A percentile compares a stretch with the other conserved stretches of the same genome.
Conservation (phyloP, 2,329 filamentous ascomycete species). For the Talaromyces albobiverticillius region DNA sequence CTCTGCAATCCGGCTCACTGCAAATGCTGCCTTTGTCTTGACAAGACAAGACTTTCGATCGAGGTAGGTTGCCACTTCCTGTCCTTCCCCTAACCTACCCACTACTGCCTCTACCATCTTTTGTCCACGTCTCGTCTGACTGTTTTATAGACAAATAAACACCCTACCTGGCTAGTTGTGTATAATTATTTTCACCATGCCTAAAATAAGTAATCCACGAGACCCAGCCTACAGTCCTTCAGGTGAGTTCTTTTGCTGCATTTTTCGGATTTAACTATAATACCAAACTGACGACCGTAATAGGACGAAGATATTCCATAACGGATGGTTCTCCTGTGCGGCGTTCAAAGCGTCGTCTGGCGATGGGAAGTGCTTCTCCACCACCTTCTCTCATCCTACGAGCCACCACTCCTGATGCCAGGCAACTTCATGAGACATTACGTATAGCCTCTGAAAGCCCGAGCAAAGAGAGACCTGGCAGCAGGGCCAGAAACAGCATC, state of each 20-base stretch:
- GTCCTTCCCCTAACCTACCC: too few relatives aligned
- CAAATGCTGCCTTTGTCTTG: too few relatives aligned
- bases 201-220: not conserved
- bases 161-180: not conserved
- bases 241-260: not conserved
- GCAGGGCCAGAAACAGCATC: not conserved
- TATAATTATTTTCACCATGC: not conserved
- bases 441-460: conserved; percentile 23
- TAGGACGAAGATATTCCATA: conserved; percentile 12
- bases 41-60: too few relatives aligned
- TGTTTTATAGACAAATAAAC: too few relatives aligned
- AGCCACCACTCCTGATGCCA: conserved; percentile 12
- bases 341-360: conserved; percentile 12
- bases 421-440: conserved; percentile 18
- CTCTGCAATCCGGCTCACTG: not conserved
- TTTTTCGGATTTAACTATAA: not conserved
- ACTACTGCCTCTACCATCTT: too few relatives aligned
- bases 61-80: too few relatives aligned
- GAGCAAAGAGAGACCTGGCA: conserved; percentile 12
- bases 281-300: not conserved
- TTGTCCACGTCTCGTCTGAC: too few relatives aligned
- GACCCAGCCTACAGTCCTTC: conserved; percentile 13
- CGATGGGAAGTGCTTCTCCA: not conserved
- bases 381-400: conserved; percentile 3
- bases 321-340: conserved; percentile 7